Base-by-base conservation (phyloP, 495 filamentous ascomycete genomes). In the Cudoniella acicularis region DNA sequence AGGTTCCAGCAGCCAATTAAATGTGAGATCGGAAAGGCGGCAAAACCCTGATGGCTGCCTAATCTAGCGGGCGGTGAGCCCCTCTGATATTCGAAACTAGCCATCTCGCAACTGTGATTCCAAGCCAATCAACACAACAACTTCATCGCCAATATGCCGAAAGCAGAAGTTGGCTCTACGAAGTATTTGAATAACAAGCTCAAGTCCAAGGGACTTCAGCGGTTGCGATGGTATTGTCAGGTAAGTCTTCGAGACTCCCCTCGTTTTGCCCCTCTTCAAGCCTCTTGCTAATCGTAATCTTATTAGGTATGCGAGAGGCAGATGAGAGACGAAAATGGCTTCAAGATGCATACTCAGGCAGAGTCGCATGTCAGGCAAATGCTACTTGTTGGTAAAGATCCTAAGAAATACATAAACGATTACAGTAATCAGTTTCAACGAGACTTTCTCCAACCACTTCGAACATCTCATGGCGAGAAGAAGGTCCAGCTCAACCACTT, bases 161-260 rank as follows among this genome's bases (percentile, higher is more conserved):
- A 87, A 75, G 95, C 95, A 59, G 94, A 98, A 77, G 85, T 89
- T 20, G 95, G 94, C 22, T 85, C 83, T 25, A 90, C 85, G 2
- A 98, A 98, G 67, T 81, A 89, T 61, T 80, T 98, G 49, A 82
- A 79, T 72, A 98, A 98, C 73, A 87, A 91, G 71, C 83, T 96
- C 72, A 97, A 97, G 70, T 77, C 86, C 62, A 93, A 92, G 75
- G 93, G 93, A 42, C 78, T 96, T 1, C 89, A 91, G 61, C 80
- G 92, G 0, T 77, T 97, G 2, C 79, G 92, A 51, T 97, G 89
- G 87, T 96, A 91, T 72, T 91, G 87, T 69, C 87, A 92, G 60
- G 66, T 72, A 26, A 56, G 52, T 58, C 11, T 24, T n/a, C n/a
- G n/a, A n/a, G n/a, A 53, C 9, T 23, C 22, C 20, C 17, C 21